phyloP scores from a whole-genome alignment of 345 rosid genomes.

The Iberis pinnata region DNA sequence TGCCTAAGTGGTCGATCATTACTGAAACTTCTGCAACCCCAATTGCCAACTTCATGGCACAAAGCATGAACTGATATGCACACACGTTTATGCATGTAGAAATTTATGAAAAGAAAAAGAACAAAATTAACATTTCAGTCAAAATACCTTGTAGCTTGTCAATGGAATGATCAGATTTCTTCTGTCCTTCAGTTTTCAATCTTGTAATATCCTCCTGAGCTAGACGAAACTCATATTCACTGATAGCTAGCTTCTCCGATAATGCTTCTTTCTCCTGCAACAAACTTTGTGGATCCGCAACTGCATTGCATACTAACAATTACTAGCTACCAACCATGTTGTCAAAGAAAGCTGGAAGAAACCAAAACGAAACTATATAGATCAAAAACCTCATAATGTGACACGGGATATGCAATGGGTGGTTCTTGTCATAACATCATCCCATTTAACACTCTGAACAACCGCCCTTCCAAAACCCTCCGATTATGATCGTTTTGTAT shows the following conservation, averaged over 20 bases:
- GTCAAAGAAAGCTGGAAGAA: constrained; percentile 13
- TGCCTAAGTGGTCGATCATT: constrained; percentile 1
- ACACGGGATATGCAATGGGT: constrained; percentile 3
- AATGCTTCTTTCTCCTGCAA: constrained; percentile 78
- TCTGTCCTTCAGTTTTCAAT: constrained; percentile 62
- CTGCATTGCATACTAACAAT: constrained; percentile 43
- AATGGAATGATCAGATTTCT: constrained; percentile 43
- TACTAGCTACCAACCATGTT: constrained; percentile 21
- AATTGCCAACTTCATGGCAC: constrained; percentile 2
- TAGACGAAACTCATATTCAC: constrained; percentile 82
- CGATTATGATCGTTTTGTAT: background rate
- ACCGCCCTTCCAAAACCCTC: background rate
- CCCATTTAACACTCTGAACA: constrained; percentile 2
- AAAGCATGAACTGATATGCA: background rate
- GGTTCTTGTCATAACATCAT: too few relatives aligned
- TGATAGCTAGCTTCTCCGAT: constrained; percentile 70
- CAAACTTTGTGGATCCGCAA: constrained; percentile 88
- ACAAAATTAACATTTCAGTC: background rate
- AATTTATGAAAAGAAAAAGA: constrained; percentile 1
- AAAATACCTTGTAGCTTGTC: constrained; percentile 47
- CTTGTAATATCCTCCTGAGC: constrained; percentile 81
- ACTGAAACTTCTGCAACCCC: background rate
- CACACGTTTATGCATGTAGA: background rate
- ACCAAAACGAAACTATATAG: constrained; percentile 8
- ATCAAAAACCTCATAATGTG: constrained; percentile 1